A percentile compares a stretch with the other conserved stretches of the same genome.
Conservation (phyloP, 2,329 filamentous ascomycete genomes). For the Paecilomyces dactylethromorphus region DNA sequence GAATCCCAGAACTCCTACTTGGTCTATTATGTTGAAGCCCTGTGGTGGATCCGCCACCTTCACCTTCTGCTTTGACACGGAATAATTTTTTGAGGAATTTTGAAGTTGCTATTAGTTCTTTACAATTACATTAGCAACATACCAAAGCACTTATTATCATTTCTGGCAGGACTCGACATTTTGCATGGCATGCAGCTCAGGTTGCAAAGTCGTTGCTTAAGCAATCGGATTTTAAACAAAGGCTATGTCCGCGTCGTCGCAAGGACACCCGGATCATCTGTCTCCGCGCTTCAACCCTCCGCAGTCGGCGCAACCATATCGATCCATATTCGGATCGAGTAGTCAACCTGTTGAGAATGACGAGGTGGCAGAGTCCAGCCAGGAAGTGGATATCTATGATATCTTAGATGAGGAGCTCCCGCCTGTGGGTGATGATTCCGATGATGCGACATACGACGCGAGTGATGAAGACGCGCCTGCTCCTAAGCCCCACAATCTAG, state of each 20-base stretch:
- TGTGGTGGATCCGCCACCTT: neutral
- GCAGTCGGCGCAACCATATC: constrained; percentile 23
- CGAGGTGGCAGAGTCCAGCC: constrained; percentile 9
- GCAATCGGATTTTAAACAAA: neutral
- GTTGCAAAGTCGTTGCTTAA: neutral
- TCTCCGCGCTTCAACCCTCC: constrained; percentile 7
- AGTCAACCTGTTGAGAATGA: constrained; percentile 12
- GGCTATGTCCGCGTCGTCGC: neutral
- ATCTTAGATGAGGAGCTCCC: constrained; percentile 13
- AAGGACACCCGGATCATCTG: neutral
- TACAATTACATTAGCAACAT: too few species aligned
- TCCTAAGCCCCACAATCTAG: neutral
- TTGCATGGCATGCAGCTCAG: neutral
- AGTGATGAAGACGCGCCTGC: constrained; percentile 9
- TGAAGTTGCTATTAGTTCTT: too few species aligned
- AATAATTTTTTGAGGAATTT: neutral
- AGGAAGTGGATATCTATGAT: constrained; percentile 8
- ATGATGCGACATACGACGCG: constrained; percentile 18
- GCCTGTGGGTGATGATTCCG: constrained; percentile 12
- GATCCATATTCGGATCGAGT: constrained; percentile 22
- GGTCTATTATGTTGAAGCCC: neutral
- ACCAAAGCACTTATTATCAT: neutral
- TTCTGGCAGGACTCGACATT: neutral
- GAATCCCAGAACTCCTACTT: neutral
- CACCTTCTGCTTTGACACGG: neutral